Evolutionary conservation across 2,329 filamentous ascomycete genomes (phyloP), one percentile per base, ranked within the genome.

Genomic region (Colletotrichum camelliae): DNA sequence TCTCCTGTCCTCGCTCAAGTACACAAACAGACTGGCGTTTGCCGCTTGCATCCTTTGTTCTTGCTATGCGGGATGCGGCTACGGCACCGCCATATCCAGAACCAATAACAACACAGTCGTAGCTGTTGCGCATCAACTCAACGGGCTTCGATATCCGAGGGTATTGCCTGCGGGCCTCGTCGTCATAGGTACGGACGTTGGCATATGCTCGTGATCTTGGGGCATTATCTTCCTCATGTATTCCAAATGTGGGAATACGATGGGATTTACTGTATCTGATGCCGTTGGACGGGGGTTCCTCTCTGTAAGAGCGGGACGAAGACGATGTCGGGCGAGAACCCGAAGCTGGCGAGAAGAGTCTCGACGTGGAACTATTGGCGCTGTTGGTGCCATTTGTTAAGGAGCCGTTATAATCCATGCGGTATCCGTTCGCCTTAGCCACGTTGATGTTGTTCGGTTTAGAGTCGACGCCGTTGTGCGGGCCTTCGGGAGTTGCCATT

Each of bases 31-130:
- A 88, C 80, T 92, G 87, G 4, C 87, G 79, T 29, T 77, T 75
- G n/a, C 77, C 86, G 8, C 72, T 69, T 1, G 81, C 81, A 58
- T 74, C 74, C 35, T 74, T 89, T 2, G 89, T 89, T 70, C 93
- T 88, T 4, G 92, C 89, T 88, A 94, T 91, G 13, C 92, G 88
- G 27, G 91, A 91, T 1, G 92, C 93, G 4, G 93, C 92, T 24
- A 94, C 90, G 29, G 89, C 90, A 52, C 91, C 92, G 29, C 93
- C 93, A 81, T 94, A 94, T 1, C 93, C 93, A 12, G 92, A 93
- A 2, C 93, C 93, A 73, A 94, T 90, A 35, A 94, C 91, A 13
- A 94, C 88, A 52, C 90, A 90, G 82, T 94, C 93, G 78, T 94
- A 94, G 8, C 84, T 84, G 71, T 85, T 84, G 31, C 88, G 86